Base-by-base conservation (phyloP, 805 yeast species). In the Kregervanrija delftensis region DNA sequence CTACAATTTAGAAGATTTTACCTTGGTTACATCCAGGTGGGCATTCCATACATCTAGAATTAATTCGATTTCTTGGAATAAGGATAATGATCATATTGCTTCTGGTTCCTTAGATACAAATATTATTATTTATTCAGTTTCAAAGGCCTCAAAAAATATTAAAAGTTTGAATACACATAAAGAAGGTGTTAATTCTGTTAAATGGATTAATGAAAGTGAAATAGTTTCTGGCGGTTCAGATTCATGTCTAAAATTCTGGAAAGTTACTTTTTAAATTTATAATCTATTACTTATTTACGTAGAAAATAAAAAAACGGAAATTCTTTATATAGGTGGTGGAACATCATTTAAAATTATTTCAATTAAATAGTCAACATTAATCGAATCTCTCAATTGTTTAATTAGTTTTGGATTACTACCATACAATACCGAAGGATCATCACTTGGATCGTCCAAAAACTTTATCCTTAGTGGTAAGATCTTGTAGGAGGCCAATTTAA, bases 1-100 rank as follows among this genome's bases (percentile, higher is more conserved):
- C 33, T 88, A 78, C 64, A 73, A 78, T 50, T 60, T 79, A 6
- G 61, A 60, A 2, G 80, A 79, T 35, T 75, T 69, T 41, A 53
- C 73, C 3, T 66, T 86, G 8, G 73, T 81, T 33, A 88, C 98
- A 2, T 79, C 95, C 0, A 77, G 97, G 60, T 93, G 99, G 99
- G 83, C 95, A 0, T 91, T 87, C 79, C 97, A 93, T 61, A 86
- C 90, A 2, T 83, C 96, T 45, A 80, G 76, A 44, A 83, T 93
- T 50, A 79, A 78, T 47, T 75, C 81, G 30, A 85, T 93, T 40
- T 64, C 79, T 17, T 93, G 98, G 99, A 76, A 81, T 38, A 68
- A 68, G 9, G 89, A 84, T 53, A 82, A 86, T 45, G 79, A 82
- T 53, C 80, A 75, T 53, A 73, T 86, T 37, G 86, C 81, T 15